Evolutionary conservation across 1,284 basidiomycete species (phyloP).

Genomic region (Sphagnurus paluster): DNA sequence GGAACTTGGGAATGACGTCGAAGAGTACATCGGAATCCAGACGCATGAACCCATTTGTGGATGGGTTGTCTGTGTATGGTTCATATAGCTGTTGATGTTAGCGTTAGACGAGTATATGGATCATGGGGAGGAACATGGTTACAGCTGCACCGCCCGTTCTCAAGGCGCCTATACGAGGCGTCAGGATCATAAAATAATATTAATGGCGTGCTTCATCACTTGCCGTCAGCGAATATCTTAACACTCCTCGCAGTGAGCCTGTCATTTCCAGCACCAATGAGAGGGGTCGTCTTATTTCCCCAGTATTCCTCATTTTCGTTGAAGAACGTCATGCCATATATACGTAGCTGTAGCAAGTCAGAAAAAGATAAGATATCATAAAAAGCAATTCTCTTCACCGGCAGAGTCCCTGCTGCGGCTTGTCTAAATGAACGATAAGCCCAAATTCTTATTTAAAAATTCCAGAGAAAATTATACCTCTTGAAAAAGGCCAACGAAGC

Average conservation of each 20-base stretch:
- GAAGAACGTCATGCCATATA: slow-evolving; percentile 74
- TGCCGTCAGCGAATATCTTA: slow-evolving; percentile 89
- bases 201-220: slow-evolving; percentile 10
- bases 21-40: slow-evolving; percentile 63
- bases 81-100: slow-evolving; percentile 53
- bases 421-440: slow-evolving; percentile 41
- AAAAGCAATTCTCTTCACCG: slow-evolving; percentile 43
- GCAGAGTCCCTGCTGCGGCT: slow-evolving; percentile 56
- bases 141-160: slow-evolving; percentile 89
- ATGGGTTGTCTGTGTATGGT: slow-evolving; percentile 81
- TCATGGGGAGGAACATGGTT: slow-evolving; percentile 27
- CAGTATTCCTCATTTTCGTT: slow-evolving; percentile 75
- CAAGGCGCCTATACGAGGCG: slow-evolving; percentile 66
- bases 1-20: slow-evolving; percentile 65
- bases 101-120: slow-evolving; percentile 2
- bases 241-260: slow-evolving; percentile 76
- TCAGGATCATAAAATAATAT: slow-evolving; percentile 12
- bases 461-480: slow-evolving; percentile 40
- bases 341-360: slow-evolving; percentile 51
- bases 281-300: slow-evolving; percentile 62
- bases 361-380: slow-evolving; percentile 7
- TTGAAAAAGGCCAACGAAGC: slow-evolving; percentile 74
- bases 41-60: slow-evolving; percentile 78
- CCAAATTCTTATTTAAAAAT: not conserved
- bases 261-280: slow-evolving; percentile 57